Evolutionary conservation across 2,329 filamentous ascomycete genomes (phyloP).

Genomic region (Fusarium succisae): DNA sequence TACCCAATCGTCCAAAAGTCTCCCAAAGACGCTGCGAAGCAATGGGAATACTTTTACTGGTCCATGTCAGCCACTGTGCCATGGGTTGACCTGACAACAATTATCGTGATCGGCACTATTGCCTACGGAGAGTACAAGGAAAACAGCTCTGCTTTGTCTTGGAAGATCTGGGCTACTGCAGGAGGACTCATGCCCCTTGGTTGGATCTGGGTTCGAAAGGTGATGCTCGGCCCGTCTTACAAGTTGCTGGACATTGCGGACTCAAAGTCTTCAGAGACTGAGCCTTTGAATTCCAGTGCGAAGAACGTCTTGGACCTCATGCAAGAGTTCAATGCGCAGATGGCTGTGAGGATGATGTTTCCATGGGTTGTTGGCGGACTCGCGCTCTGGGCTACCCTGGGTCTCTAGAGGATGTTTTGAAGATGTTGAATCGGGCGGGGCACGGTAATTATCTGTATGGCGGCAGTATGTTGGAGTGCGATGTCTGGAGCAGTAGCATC

Average conservation of each 20-base stretch:
- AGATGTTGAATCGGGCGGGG: no score
- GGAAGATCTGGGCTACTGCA: background rate
- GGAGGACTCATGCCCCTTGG: background rate
- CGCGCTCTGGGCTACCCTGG: slow-evolving; percentile 25
- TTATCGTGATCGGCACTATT: slow-evolving; percentile 21
- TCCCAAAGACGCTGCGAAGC: slow-evolving; percentile 25
- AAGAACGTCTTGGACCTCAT: slow-evolving; percentile 12
- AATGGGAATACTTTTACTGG: slow-evolving; percentile 34
- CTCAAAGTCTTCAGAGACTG: background rate
- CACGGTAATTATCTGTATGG: background rate
- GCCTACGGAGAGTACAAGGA: background rate
- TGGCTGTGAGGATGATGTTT: slow-evolving; percentile 31
- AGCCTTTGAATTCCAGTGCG: background rate
- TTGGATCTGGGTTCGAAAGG: slow-evolving; percentile 4
- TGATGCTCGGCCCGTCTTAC: background rate
- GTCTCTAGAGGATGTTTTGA: background rate
- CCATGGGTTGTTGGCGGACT: slow-evolving; percentile 32
- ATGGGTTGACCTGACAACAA: slow-evolving; percentile 20
- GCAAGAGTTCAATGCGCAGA: slow-evolving; percentile 27
- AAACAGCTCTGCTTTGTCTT: background rate
- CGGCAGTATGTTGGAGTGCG: background rate
- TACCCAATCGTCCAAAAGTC: slow-evolving; percentile 21
- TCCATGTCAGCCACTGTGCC: slow-evolving; percentile 30
- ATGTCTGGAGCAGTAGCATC: background rate
- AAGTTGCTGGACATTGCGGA: background rate